A percentile compares a stretch with the other conserved stretches of the same genome.
Conservation (phyloP, 805 yeast genomes). For the Starmera caribaea region DNA sequence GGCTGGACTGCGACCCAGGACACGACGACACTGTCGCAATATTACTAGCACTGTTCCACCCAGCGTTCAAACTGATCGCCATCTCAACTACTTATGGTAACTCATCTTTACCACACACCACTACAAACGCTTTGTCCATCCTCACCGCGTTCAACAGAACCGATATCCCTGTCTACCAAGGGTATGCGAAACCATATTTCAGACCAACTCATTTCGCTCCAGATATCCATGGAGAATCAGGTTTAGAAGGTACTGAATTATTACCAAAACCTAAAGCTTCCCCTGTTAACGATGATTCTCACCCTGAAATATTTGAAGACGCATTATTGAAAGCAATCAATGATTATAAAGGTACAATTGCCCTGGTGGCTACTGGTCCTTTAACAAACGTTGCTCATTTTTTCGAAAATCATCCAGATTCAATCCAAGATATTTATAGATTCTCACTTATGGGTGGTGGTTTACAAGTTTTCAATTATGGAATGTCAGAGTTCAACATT, state of each 20-base stretch:
- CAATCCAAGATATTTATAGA: conserved; percentile 36
- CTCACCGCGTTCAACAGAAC: conserved; percentile 46
- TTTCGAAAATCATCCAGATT: conserved; percentile 43
- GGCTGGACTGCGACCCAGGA: conserved; percentile 93
- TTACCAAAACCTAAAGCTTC: conserved; percentile 38
- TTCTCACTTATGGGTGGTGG: conserved; percentile 77
- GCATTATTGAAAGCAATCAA: conserved; percentile 28
- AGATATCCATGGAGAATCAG: conserved; percentile 64
- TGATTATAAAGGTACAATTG: conserved; percentile 35
- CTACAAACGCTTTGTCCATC: conserved; percentile 58
- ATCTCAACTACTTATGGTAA: conserved; percentile 31
- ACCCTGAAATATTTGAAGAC: conserved; percentile 31
- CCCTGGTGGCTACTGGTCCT: conserved; percentile 69
- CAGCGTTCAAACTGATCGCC: conserved; percentile 27
- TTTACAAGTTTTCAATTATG: conserved; percentile 22
- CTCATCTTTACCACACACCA: conserved; percentile 40
- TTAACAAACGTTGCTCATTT: conserved; percentile 62
- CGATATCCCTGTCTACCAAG: conserved; percentile 56
- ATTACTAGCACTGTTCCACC: conserved; percentile 49
- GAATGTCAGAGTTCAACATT: conserved; percentile 67
- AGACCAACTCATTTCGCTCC: conserved; percentile 44
- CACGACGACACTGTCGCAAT: conserved; percentile 82
- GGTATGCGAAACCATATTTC: conserved; percentile 48
- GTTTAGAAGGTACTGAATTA: conserved; percentile 65
- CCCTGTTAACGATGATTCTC: conserved; percentile 23